Percentiles rank a stretch among this genome's conserved stretches.
These are phyloP conservation scores for Neurospora terricola DNA, from an alignment of 495 filamentous ascomycete genomes.

Conservation along the genomic window DNA sequence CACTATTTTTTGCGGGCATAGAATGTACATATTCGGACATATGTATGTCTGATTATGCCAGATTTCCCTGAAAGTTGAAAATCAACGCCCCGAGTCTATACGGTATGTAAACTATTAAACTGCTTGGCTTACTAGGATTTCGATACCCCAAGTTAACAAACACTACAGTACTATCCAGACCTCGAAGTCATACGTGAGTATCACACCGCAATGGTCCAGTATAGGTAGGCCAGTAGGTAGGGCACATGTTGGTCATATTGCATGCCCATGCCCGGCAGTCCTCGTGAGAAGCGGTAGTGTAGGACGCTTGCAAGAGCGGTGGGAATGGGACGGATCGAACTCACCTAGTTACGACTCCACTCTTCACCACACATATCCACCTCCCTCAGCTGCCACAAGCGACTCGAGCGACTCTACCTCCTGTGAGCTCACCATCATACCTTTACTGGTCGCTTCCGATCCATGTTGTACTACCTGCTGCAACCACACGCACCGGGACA, in stretches of 20 bases:
- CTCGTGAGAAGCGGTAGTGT: not conserved
- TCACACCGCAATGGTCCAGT: not conserved
- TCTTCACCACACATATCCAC: not conserved
- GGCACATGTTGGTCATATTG: not conserved
- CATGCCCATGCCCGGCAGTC: not conserved
- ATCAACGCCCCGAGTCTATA: no score
- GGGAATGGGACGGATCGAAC: not conserved
- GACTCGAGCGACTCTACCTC: not conserved
- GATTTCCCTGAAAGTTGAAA: no score
- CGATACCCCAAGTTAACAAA: not conserved
- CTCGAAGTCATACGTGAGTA: not conserved
- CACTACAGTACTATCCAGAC: not conserved
- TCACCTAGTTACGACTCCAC: not conserved
- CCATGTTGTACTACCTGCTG: not conserved
- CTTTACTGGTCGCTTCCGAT: no score
- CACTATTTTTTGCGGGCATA: no score
- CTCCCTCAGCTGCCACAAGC: not conserved
- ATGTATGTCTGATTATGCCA: no score
- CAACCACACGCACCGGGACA: not conserved
- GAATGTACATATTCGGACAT: no score
- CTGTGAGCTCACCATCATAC: no score
- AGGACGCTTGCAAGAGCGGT: not conserved
- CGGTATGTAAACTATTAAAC: not conserved
- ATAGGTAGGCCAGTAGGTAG: not conserved
- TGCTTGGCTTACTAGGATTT: not conserved